A percentile compares a stretch with the other conserved stretches of the same genome.
These are phyloP conservation scores for Smithsoniella earleae DNA, from an alignment of 163 green algal species.

Conservation along the genomic window DNA sequence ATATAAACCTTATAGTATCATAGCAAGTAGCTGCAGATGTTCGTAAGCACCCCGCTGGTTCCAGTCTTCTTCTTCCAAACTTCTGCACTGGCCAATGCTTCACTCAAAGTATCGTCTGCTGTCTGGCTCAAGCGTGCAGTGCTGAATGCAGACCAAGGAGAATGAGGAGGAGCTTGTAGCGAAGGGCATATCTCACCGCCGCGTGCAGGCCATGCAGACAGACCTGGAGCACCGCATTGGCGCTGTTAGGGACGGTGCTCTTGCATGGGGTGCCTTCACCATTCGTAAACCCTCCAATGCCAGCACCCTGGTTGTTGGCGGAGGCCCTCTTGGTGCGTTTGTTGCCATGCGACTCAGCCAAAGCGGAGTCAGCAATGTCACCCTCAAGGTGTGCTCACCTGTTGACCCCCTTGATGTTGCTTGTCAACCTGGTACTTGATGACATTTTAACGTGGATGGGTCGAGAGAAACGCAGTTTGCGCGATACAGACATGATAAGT, in stretches of 20 bases:
- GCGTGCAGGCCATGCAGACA: neutral
- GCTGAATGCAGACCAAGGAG: neutral
- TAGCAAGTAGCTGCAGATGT: too few relatives aligned
- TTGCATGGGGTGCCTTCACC: slow-evolving; percentile 25
- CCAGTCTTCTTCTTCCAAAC: too few relatives aligned
- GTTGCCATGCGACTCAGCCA: slow-evolving; percentile 28
- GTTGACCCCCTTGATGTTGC: neutral
- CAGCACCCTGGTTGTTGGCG: slow-evolving; percentile 14
- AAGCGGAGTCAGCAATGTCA: slow-evolving; percentile 28
- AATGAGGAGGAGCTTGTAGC: slow-evolving; percentile 23
- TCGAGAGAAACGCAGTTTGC: too few relatives aligned
- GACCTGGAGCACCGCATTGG: slow-evolving; percentile 24
- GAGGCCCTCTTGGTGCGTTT: neutral
- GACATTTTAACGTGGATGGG: too few relatives aligned
- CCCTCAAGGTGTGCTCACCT: slow-evolving; percentile 19
- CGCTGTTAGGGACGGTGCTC: neutral
- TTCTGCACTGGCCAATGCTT: too few relatives aligned
- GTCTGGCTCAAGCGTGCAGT: neutral
- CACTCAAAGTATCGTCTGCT: neutral
- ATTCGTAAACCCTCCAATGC: slow-evolving; percentile 11
- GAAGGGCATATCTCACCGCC: neutral
- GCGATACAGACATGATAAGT: neutral
- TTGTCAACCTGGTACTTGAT: neutral
- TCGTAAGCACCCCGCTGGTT: too few relatives aligned
- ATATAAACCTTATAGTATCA: too few relatives aligned